Percentiles rank a stretch among this genome's conserved stretches.
Conservation (phyloP, 371 early-diverging fungal genomes). For the Coemansia sp. region DNA sequence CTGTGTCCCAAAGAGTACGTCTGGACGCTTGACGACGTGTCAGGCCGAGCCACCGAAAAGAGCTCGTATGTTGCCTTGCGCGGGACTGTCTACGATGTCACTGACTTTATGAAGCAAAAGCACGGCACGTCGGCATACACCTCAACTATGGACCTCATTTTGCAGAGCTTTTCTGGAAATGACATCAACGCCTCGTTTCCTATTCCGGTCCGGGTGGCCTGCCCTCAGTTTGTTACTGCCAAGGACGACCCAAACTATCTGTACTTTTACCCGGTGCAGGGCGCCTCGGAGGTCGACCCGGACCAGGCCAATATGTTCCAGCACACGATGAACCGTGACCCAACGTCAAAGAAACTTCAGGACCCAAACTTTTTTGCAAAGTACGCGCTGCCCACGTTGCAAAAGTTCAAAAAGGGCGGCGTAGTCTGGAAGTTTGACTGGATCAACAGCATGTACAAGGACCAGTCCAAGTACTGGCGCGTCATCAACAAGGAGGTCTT, state of each 20-base stretch:
- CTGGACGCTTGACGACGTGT: constrained; percentile 60
- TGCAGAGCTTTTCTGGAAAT: constrained; percentile 52
- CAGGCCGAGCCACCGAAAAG: constrained; percentile 41
- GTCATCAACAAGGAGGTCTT: constrained; percentile 62
- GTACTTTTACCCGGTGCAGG: constrained; percentile 64
- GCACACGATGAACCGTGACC: constrained; percentile 36
- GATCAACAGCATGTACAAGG: constrained; percentile 56
- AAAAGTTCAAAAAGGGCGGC: constrained; percentile 55
- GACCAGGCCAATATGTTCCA: constrained; percentile 41
- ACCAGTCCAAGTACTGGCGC: constrained; percentile 59
- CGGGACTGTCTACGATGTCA: constrained; percentile 73
- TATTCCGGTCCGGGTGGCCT: constrained; percentile 56
- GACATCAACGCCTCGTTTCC: constrained; percentile 64
- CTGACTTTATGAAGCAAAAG: constrained; percentile 49
- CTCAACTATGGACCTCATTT: constrained; percentile 51
- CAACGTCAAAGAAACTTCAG: constrained; percentile 27
- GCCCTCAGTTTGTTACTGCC: constrained; percentile 54
- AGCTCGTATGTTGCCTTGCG: constrained; percentile 64
- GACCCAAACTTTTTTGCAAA: constrained; percentile 51
- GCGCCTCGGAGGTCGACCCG: constrained; percentile 40
- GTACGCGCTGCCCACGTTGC: constrained; percentile 52
- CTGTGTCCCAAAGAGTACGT: constrained; percentile 83
- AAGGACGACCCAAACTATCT: constrained; percentile 44
- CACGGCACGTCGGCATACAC: constrained; percentile 50
- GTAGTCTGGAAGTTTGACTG: constrained; percentile 59